phyloP scores from a whole-genome alignment of 2,329 filamentous ascomycete genomes.

The Teratosphaeria destructans region DNA sequence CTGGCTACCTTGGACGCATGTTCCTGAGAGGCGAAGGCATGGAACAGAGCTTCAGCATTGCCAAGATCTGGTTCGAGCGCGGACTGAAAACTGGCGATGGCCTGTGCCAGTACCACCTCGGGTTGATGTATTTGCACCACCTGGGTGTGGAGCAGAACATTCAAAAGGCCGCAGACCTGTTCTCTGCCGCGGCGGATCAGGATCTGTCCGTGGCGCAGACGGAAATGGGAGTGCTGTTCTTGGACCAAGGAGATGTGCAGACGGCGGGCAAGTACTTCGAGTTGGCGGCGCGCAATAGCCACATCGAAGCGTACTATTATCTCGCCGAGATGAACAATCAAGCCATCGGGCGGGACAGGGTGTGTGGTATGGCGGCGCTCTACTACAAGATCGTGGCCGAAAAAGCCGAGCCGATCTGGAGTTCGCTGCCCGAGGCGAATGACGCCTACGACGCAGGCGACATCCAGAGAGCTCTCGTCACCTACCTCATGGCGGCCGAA shows the following conservation, averaged over 20 bases:
- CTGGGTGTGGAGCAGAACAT: constrained; percentile 62
- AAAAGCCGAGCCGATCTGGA: constrained; percentile 79
- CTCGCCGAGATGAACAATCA: constrained; percentile 77
- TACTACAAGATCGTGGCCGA: constrained; percentile 86
- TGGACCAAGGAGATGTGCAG: constrained; percentile 77
- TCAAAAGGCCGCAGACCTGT: constrained; percentile 60
- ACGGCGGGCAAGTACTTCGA: constrained; percentile 81
- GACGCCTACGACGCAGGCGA: constrained; percentile 70
- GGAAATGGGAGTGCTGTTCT: constrained; percentile 69
- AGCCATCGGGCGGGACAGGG: constrained; percentile 68
- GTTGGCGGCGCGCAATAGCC: constrained; percentile 67
- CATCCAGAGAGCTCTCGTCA: constrained; percentile 65
- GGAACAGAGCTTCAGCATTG: constrained; percentile 65
- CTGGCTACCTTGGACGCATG: constrained; percentile 81
- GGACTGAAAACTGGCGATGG: constrained; percentile 67
- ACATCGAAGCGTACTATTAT: constrained; percentile 86
- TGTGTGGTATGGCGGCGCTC: constrained; percentile 63
- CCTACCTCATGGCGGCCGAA: constrained; percentile 79
- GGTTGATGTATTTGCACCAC: constrained; percentile 72
- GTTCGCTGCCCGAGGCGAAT: constrained; percentile 74
- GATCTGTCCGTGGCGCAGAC: constrained; percentile 74
- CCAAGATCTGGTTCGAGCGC: constrained; percentile 72
- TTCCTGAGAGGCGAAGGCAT: constrained; percentile 80
- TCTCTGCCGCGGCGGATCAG: constrained; percentile 70
- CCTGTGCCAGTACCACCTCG: constrained; percentile 74